These are phyloP conservation scores for Lepidium campestre DNA, from an alignment of 441 rosid genomes.

Conservation along the genomic window DNA sequence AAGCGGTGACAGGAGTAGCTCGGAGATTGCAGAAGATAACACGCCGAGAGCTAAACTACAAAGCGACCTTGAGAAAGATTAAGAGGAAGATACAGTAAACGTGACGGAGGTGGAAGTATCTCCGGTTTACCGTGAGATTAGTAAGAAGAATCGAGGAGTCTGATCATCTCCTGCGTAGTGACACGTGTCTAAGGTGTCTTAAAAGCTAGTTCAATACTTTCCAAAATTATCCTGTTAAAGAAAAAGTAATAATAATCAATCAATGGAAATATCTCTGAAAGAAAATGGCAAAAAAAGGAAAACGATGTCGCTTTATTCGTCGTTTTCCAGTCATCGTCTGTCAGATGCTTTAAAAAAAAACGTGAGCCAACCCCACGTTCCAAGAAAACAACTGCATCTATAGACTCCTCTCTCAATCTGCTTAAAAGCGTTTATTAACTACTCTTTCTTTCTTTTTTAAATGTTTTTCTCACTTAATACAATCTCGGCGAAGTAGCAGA, in stretches of 20 bases:
- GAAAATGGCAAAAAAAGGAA: not conserved
- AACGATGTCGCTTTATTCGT: conserved; percentile 20
- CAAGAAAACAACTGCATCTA: conserved; percentile 10
- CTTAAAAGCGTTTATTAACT: conserved; percentile 25
- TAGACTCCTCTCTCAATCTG: conserved; percentile 8
- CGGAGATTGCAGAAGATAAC: not conserved
- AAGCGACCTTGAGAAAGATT: not conserved
- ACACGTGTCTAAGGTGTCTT: conserved; percentile 10
- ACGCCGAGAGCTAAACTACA: not conserved
- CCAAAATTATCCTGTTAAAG: not conserved
- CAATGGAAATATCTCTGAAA: not conserved
- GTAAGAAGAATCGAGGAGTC: not conserved
- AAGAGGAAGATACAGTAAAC: not conserved
- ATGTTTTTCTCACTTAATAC: not conserved
- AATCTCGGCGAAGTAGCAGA: not conserved
- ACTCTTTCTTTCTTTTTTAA: not conserved
- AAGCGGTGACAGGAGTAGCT: not conserved
- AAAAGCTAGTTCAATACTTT: not conserved
- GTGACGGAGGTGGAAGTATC: not conserved
- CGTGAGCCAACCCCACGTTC: conserved; percentile 32
- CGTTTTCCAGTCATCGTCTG: conserved; percentile 1
- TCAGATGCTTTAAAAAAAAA: conserved; percentile 27
- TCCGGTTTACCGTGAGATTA: not conserved
- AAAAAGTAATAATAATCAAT: not conserved
- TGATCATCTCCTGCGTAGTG: not conserved